Evolutionary conservation across 768 basidiomycete genomes (phyloP), one percentile per base, ranked within the genome.

Genomic region (Antrodiella citrinella): DNA sequence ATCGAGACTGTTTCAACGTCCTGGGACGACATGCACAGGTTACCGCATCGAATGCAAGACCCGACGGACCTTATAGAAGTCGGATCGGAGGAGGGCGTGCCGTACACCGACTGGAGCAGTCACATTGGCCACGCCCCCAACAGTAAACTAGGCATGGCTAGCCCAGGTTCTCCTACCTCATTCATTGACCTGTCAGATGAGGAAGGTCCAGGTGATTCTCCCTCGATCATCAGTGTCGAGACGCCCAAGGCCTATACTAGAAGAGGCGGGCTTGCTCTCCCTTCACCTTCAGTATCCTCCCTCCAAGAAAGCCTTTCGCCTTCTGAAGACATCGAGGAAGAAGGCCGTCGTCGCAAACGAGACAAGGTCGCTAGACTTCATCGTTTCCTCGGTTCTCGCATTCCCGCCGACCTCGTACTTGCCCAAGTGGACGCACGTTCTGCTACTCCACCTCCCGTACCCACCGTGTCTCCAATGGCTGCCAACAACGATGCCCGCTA

Each of bases 371-470:
- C 84, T 2, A 91, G 82, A 63, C 74, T 92, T 3, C 87, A 91
- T 65, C 85, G 90, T 43, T 91, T 85, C 67, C 74, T 91, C 26
- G 90, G 89, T n/a, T 88, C 86, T 18, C 77, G 79, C 25, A 84
- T 92, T 22, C 89, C 89, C 5, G 63, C 76, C 12, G 76, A 80
- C 55, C 76, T 89, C 26, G 81, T 86, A 11, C 72, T 82, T 35
- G 83, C 78, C 44, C 53, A 64, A 57, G 69, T 54, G 63, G 69
- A 61, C 44, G 53, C 54, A 12, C 30, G 30, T 15, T 15, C 7
- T 7, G 61, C 62, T 15, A 54, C 61, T 15, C 54, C 68, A n/a
- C 57, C 66, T 7, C 68, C 69, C 3, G 62, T 69, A 25, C 23
- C 43, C 54, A 23, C 55, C 66, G n/a, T 41, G 23, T 26, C 19